Conservation (phyloP, 2,329 filamentous ascomycete genomes). For the Aspergillus novoparasiticus region DNA sequence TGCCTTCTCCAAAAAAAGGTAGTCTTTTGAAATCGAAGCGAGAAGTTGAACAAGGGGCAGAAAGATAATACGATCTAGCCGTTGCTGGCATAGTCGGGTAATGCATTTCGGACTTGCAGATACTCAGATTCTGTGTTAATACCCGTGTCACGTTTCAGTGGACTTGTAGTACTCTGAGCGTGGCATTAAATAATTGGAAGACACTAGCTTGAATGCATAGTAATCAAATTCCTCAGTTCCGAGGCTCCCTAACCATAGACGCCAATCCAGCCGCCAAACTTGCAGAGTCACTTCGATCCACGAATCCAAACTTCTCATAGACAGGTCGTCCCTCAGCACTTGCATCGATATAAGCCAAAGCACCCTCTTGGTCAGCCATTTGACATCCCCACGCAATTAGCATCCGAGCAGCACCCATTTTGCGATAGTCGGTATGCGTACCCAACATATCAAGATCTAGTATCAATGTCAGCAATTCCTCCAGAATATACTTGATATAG, state of each 20-base stretch:
- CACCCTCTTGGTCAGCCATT: not conserved
- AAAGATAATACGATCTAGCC: too few species aligned
- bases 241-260: not conserved
- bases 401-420: not conserved
- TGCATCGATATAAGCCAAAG: not conserved
- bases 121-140: too few species aligned
- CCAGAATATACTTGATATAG: too few species aligned
- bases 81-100: too few species aligned
- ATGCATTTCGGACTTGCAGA: too few species aligned
- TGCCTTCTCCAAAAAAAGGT: too few species aligned
- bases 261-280: not conserved
- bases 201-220: too few species aligned
- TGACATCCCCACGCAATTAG: not conserved
- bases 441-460: not conserved
- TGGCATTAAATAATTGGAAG: not conserved
- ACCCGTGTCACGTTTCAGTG: rapidly evolving
- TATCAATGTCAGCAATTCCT: not conserved
- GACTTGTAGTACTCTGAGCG: not conserved
- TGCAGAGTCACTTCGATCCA: not conserved
- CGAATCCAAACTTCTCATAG: not conserved
- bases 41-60: too few species aligned
- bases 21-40: too few species aligned
- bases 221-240: not conserved
- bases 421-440: not conserved
- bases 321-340: not conserved